Base-by-base conservation (phyloP, 2,329 filamentous ascomycete genomes). In the Fusarium circinatum region DNA sequence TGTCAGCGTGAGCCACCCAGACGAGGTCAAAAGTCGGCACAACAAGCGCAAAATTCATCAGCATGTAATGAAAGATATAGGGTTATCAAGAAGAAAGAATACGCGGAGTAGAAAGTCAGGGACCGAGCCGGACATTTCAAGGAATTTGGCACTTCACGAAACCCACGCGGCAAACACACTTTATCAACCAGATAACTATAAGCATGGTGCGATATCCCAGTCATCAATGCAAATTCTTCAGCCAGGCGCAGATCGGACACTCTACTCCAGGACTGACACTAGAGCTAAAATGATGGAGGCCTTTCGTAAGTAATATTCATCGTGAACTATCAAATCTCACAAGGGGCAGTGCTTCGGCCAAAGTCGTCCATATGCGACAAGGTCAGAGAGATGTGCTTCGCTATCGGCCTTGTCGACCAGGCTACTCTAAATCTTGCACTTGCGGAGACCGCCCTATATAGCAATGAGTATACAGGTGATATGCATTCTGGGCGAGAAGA, bases 31-130 rank as follows among this genome's bases (percentile, higher is more conserved):
- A 30, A 48, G 28, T 13, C 28, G 15, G 26, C n/a, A 38, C 28
- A 63, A 61, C 28, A 60, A 60, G n/a, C 54, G 36, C 28, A 60
- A 61, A 30, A 36, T 63, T 15, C 61, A 58, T 18, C 42, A 63
- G 24, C 61, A 63, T 63, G 61, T 63, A 28, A 63, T 63, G 54
- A 63, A 30, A 36, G 42, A 48, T 17, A 49, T 61, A 48, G 54
- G 55, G 4, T 20, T 60, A 12, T 60, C 36, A n/a, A 60, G 61
- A 30, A 48, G 61, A 32, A 63, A 61, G 24, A 42, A 28, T 12
- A 24, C 20, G 4, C 4, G 3, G 8, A 49, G 34, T 22, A 32
- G 22, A 15, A 42, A 24, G 15, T 7, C 0, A 18, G 26, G 14
- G 7, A n/a, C 12, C 8, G 20, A 24, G 8, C 26, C 15, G 8